These are phyloP conservation scores for Cyberlindnera suaveolens DNA, from an alignment of 805 yeast species.

Conservation along the genomic window DNA sequence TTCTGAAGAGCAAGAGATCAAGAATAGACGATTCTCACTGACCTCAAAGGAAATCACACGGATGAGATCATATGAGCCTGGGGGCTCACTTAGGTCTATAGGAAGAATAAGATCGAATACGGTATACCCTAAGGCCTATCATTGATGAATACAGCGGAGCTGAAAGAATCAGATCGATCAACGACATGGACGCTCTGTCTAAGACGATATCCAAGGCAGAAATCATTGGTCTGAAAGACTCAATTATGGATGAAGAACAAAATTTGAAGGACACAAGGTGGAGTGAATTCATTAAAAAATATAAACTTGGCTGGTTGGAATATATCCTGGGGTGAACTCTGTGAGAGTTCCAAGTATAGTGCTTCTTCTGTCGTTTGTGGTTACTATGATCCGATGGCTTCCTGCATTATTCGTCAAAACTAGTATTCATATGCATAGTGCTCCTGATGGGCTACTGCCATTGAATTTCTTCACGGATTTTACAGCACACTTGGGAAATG, in stretches of 20 bases:
- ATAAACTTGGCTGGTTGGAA: constrained; percentile 28
- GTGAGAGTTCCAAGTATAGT: constrained; percentile 68
- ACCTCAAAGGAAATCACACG: neutral
- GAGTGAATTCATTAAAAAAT: constrained; percentile 20
- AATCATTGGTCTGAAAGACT: constrained; percentile 15
- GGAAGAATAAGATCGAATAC: constrained; percentile 7
- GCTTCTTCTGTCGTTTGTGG: constrained; percentile 54
- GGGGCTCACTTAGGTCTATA: constrained; percentile 15
- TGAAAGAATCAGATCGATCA: constrained; percentile 9
- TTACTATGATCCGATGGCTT: constrained; percentile 85
- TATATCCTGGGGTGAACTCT: constrained; percentile 42
- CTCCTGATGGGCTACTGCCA: constrained; percentile 84
- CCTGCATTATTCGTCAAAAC: constrained; percentile 60
- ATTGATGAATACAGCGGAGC: constrained; percentile 23
- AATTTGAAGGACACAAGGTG: constrained; percentile 4
- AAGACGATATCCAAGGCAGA: constrained; percentile 16
- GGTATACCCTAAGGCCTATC: constrained; percentile 13
- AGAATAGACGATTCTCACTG: too few relatives aligned
- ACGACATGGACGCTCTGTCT: constrained; percentile 11
- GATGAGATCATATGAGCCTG: constrained; percentile 9
- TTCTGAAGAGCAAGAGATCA: too few relatives aligned
- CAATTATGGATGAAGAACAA: neutral
- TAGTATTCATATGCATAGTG: constrained; percentile 48
- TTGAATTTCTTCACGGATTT: constrained; percentile 81
- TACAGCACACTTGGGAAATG: constrained; percentile 73